phyloP scores from a whole-genome alignment of 192 early-diverging fungal genomes.

The Kickxella alabastrina region DNA sequence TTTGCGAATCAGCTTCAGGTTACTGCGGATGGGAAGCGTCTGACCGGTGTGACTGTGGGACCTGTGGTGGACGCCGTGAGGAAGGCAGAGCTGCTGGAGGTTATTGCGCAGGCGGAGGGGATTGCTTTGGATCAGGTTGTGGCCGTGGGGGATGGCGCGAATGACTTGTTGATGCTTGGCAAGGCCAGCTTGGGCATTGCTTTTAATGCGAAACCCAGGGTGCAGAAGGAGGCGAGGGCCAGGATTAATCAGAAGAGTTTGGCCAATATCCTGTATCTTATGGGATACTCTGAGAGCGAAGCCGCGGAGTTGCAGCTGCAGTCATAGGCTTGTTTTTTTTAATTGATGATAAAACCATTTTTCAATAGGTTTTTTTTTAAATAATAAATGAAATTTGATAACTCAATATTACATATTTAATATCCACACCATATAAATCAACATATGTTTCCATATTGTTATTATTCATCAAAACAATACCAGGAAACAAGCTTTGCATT shows the following conservation, averaged over 20 bases:
- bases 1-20: slow-evolving; percentile 96
- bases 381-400: too few relatives aligned
- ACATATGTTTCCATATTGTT: too few relatives aligned
- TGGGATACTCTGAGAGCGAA: slow-evolving; percentile 84
- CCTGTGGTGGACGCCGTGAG: slow-evolving; percentile 86
- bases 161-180: slow-evolving; percentile 92
- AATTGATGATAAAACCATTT: too few relatives aligned
- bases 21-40: slow-evolving; percentile 70
- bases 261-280: slow-evolving; percentile 79
- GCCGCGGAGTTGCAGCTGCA: slow-evolving; percentile 56
- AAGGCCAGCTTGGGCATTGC: slow-evolving; percentile 94
- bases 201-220: slow-evolving; percentile 96
- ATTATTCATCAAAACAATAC: too few relatives aligned
- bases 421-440: too few relatives aligned
- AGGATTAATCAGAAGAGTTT: slow-evolving; percentile 94
- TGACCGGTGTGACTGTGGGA: slow-evolving; percentile 87
- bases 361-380: too few relatives aligned
- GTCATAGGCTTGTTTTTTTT: too few relatives aligned
- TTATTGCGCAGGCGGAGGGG: slow-evolving; percentile 91
- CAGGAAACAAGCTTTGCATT: too few relatives aligned
- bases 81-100: slow-evolving; percentile 93
- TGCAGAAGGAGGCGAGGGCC: slow-evolving; percentile 83
- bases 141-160: slow-evolving; percentile 97
- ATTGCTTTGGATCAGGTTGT: slow-evolving; percentile 88
- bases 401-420: too few relatives aligned